Evolutionary conservation across 768 basidiomycete genomes (phyloP), one percentile per base, ranked within the genome.

Genomic region (Trametes villosa): DNA sequence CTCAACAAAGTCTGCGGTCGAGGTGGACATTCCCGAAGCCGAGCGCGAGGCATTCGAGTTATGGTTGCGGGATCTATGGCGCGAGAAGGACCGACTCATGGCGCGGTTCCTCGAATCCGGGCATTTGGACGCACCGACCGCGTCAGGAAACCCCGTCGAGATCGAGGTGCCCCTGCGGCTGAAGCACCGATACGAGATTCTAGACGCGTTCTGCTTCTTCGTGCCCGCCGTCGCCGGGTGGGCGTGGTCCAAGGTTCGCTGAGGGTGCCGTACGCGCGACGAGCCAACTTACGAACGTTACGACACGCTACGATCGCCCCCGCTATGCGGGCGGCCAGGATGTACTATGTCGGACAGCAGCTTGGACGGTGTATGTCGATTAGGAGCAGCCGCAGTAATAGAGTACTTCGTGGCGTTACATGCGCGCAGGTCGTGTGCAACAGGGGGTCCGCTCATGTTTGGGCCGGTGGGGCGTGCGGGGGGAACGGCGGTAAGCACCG

Each of bases 21-120:
- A 67, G 58, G 61, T 65, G n/a, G 70, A 70, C 52, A 74, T 70
- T 8, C 70, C 68, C 20, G 70, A 74, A 53, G 65, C 62, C 5
- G 75, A 80, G 41, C 72, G 70, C 34, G 70, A 72, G 24, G 57
- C 63, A 26, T 99, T 99, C 70, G 94, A 96, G 65, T 46, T 74
- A 13, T 99, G 97, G 97, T 75, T 98, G 53, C 76, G 89, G 63
- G 77, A 81, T 41, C 70, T 92, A 55, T 99, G 96, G 96, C 74
- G 75, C 40, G 86, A 88, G 68, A 98, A 99, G 75, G 97, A 99
- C 72, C 75, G 76, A 47, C 78, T 86, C 52, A 85, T 98, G 72
- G 83, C 83, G n/a, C 74, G 70, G 47, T 96, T 88, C 72, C 81
- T 84, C 52, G 76, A 82, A 45, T 78, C 75, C 0, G 83, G 82